Percentiles rank a stretch among this genome's conserved stretches.
Evolutionary conservation across 78 protist species (phyloP).

Genomic region (Dictyostelium capitatum): DNA sequence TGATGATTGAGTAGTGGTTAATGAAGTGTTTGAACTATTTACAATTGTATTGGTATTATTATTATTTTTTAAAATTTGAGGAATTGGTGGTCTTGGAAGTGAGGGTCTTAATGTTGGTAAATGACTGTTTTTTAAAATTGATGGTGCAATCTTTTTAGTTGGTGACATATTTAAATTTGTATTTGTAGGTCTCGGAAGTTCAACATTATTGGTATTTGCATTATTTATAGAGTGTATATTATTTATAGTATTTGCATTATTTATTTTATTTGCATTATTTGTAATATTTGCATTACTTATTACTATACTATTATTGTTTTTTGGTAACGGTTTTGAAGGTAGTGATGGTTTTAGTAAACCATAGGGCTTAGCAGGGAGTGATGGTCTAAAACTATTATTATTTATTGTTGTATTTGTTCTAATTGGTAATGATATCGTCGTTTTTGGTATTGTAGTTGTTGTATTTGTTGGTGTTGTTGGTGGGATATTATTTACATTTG

Average conservation of each 20-base stretch:
- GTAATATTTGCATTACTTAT: background rate
- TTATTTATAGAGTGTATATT: background rate
- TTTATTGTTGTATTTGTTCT: background rate
- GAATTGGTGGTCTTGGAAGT: constrained; percentile 2
- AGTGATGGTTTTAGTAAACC: background rate
- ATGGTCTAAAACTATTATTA: background rate
- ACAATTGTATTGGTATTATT: no score
- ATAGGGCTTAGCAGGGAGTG: background rate
- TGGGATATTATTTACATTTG: background rate
- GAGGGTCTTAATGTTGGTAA: background rate
- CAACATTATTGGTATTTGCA: no score
- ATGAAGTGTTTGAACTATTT: background rate
- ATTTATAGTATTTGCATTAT: background rate
- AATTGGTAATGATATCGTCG: background rate
- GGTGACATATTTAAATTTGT: no score
- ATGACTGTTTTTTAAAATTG: background rate
- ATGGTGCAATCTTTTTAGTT: background rate
- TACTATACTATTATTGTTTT: background rate
- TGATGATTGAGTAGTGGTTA: background rate
- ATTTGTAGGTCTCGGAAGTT: background rate
- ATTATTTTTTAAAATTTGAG: background rate
- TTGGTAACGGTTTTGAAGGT: background rate
- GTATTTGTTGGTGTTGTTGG: background rate
- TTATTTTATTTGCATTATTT: no score
- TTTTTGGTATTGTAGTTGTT: background rate